phyloP scores from a whole-genome alignment of 139 green algal species.

The Chlorella sp. region DNA sequence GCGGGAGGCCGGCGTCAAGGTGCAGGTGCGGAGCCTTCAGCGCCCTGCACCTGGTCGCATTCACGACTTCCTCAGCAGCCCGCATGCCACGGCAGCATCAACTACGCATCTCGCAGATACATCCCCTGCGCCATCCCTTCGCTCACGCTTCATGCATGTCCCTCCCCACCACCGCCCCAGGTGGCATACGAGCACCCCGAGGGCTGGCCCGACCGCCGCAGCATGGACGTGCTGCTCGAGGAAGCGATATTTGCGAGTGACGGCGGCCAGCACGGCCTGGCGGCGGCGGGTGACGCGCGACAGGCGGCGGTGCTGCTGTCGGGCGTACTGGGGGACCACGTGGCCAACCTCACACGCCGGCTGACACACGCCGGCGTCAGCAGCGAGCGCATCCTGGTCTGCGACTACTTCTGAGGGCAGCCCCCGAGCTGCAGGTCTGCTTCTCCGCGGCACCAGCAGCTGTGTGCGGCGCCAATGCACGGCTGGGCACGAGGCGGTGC shows the following conservation, averaged over 20 bases:
- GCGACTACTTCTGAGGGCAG: constrained; percentile 59
- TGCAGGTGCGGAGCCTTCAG: not conserved
- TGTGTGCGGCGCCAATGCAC: too few relatives aligned
- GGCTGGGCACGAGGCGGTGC: too few relatives aligned
- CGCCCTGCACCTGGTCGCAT: too few relatives aligned
- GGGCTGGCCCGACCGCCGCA: too few relatives aligned
- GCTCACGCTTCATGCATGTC: not conserved
- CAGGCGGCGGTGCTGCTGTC: constrained; percentile 62
- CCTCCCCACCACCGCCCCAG: not conserved
- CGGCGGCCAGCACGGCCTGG: constrained; percentile 17
- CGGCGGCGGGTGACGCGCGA: constrained; percentile 31
- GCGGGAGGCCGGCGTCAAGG: constrained; percentile 73
- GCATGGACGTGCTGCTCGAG: too few relatives aligned
- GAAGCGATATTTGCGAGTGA: too few relatives aligned
- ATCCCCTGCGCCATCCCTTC: too few relatives aligned
- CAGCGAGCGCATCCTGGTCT: constrained; percentile 67
- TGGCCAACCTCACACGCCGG: constrained; percentile 50
- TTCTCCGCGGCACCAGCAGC: too few relatives aligned
- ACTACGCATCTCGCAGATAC: not conserved
- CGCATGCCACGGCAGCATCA: not conserved
- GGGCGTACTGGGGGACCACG: constrained; percentile 56
- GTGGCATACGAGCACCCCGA: too few relatives aligned
- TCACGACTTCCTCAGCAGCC: not conserved
- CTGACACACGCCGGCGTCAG: constrained; percentile 57
- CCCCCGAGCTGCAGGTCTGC: not conserved